Conservation (phyloP, 1,284 basidiomycete species). For the Amylostereum areolatum region DNA sequence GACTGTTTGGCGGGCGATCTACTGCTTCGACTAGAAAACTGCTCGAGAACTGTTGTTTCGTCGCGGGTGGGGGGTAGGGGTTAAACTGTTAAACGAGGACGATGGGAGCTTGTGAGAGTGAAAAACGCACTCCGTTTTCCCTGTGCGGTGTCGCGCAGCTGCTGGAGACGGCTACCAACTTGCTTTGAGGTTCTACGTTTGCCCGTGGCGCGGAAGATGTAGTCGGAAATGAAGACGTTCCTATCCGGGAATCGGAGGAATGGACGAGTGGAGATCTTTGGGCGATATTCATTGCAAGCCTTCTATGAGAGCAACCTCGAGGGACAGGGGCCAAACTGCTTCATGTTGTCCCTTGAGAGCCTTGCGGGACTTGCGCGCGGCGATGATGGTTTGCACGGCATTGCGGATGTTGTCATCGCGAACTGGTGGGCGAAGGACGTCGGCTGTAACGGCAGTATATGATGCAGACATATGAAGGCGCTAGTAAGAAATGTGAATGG, state of each 20-base stretch:
- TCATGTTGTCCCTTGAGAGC: slow-evolving; percentile 60
- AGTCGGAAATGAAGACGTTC: slow-evolving; percentile 68
- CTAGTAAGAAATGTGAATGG: too few relatives aligned
- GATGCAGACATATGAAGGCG: too few relatives aligned
- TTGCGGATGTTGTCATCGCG: slow-evolving; percentile 24
- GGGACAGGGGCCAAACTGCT: slow-evolving; percentile 69
- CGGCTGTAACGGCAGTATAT: slow-evolving; percentile 9
- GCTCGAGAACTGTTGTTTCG: slow-evolving; percentile 22
- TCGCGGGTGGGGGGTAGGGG: not conserved
- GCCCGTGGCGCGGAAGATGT: slow-evolving; percentile 58
- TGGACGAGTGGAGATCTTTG: slow-evolving; percentile 60
- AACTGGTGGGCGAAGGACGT: slow-evolving; percentile 14
- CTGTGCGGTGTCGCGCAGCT: slow-evolving; percentile 60
- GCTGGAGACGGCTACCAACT: slow-evolving; percentile 68
- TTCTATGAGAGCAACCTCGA: slow-evolving; percentile 72
- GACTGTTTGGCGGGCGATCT: slow-evolving; percentile 5
- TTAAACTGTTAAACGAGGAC: slow-evolving; percentile 2
- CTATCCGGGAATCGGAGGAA: slow-evolving; percentile 68
- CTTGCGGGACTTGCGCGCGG: slow-evolving; percentile 68
- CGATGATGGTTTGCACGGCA: slow-evolving; percentile 60
- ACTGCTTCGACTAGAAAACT: slow-evolving; percentile 26
- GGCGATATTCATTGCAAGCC: slow-evolving; percentile 64
- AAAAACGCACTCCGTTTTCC: slow-evolving; percentile 53
- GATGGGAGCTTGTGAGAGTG: not conserved
- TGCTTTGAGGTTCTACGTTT: slow-evolving; percentile 63